A percentile compares a stretch with the other conserved stretches of the same genome.
Evolutionary conservation across 805 yeast species (phyloP).

Genomic region (Saccharomycopsis malanga): DNA sequence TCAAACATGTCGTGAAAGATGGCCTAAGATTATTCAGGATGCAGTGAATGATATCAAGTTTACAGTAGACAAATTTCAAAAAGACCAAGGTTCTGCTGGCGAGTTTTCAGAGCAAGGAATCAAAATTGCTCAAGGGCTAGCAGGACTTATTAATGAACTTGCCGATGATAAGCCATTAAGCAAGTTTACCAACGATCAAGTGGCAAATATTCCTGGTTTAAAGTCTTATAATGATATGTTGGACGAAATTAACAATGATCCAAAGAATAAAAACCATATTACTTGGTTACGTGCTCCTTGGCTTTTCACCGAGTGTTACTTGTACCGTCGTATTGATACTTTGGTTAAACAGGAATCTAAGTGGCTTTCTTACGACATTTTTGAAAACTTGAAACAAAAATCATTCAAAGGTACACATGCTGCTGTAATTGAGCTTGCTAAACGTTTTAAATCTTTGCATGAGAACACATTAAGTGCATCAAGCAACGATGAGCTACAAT

Average conservation of each 20-base stretch:
- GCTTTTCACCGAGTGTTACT: slow-evolving; percentile 79
- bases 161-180: slow-evolving; percentile 27
- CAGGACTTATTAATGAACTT: slow-evolving; percentile 1
- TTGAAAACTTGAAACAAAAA: slow-evolving; percentile 57
- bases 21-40: slow-evolving; percentile 77
- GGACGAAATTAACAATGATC: slow-evolving; percentile 24
- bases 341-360: slow-evolving; percentile 34
- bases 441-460: slow-evolving; percentile 44
- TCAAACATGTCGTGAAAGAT: slow-evolving; percentile 68
- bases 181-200: slow-evolving; percentile 34
- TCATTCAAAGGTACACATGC: slow-evolving; percentile 67
- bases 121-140: slow-evolving; percentile 13
- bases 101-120: slow-evolving; percentile 18
- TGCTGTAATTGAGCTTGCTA: slow-evolving; percentile 79
- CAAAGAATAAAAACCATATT: too few relatives aligned
- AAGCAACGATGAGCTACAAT: slow-evolving; percentile 30
- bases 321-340: slow-evolving; percentile 60
- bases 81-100: not conserved
- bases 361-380: slow-evolving; percentile 56
- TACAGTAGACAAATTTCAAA: slow-evolving; percentile 27
- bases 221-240: slow-evolving; percentile 54
- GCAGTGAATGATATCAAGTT: slow-evolving; percentile 53
- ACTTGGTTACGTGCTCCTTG: slow-evolving; percentile 88
- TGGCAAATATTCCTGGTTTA: slow-evolving; percentile 36
- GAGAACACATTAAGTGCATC: slow-evolving; percentile 23